A percentile compares a stretch with the other conserved stretches of the same genome.
Evolutionary conservation across 306 rosid genomes (phyloP).

Genomic region (Potentilla sterilis): DNA sequence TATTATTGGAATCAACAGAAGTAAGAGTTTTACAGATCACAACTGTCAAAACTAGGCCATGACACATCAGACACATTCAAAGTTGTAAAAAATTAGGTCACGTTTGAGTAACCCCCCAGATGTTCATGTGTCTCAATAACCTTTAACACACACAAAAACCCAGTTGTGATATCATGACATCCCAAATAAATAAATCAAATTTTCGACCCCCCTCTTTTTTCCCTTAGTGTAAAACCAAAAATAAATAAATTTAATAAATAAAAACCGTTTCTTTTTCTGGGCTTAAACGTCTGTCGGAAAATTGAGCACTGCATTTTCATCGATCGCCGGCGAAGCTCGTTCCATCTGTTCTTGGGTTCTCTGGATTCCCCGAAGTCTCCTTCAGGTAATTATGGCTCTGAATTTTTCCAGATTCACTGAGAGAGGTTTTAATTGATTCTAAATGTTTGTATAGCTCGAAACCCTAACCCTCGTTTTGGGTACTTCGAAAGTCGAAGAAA

Average conservation of each 20-base stretch:
- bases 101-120: conserved; percentile 3
- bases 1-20: not conserved
- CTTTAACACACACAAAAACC: not conserved
- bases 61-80: not conserved
- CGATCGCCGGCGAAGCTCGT: conserved; percentile 14
- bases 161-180: not conserved
- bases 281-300: conserved; percentile 54
- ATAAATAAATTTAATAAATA: not conserved
- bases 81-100: conserved; percentile 6
- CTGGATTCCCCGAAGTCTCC: conserved; percentile 12
- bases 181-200: not conserved
- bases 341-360: conserved; percentile 17
- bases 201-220: not conserved
- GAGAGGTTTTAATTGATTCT: not conserved
- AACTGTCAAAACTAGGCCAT: not conserved
- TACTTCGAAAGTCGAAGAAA: conserved; percentile 1
- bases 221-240: conserved; percentile 25
- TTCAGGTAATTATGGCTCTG: conserved; percentile 23
- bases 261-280: conserved; percentile 20
- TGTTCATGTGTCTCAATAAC: not conserved
- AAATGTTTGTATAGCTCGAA: conserved; percentile 2
- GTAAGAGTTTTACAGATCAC: not conserved
- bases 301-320: conserved; percentile 26
- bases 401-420: conserved; percentile 5
- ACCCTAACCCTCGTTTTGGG: conserved; percentile 22